Evolutionary conservation across 495 filamentous ascomycete species (phyloP).

Genomic region (Aeminium ludgeri): DNA sequence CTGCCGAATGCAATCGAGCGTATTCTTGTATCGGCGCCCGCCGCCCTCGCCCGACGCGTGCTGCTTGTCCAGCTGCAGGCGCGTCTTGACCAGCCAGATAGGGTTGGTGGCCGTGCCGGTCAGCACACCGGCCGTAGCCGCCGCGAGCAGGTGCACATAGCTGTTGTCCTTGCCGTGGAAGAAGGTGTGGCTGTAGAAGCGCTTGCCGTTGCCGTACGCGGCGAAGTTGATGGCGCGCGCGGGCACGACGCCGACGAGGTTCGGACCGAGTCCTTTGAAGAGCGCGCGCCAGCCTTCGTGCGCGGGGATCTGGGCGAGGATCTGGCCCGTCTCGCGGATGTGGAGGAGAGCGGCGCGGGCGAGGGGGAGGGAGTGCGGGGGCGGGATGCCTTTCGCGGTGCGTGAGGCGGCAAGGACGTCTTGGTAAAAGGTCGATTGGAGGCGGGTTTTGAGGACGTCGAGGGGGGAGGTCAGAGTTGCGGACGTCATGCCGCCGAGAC

Average conservation of each 20-base stretch:
- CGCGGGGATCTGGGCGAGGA: constrained; percentile 57
- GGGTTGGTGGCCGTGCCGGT: constrained; percentile 81
- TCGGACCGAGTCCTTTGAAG: constrained; percentile 80
- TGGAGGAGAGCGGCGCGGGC: constrained; percentile 38
- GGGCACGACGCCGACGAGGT: constrained; percentile 72
- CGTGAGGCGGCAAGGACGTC: constrained; percentile 36
- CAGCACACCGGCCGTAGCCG: constrained; percentile 54
- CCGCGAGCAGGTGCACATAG: constrained; percentile 56
- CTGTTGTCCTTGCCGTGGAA: constrained; percentile 49
- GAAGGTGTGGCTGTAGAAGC: constrained; percentile 47
- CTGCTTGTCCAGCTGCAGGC: constrained; percentile 70
- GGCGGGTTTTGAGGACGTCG: constrained; percentile 76
- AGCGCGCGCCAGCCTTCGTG: constrained; percentile 67
- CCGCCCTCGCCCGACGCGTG: constrained; percentile 35
- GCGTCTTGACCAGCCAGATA: constrained; percentile 85
- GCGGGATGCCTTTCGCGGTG: constrained; percentile 30
- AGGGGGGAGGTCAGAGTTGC: constrained; percentile 74
- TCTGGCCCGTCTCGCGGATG: constrained; percentile 63
- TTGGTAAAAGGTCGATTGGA: constrained; percentile 86
- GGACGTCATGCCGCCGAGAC: constrained; percentile 73
- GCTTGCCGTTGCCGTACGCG: constrained; percentile 76
- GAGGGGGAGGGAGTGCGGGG: constrained; percentile 30
- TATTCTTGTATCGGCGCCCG: constrained; percentile 61
- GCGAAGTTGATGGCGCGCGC: constrained; percentile 80
- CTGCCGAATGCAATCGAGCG: constrained; percentile 62